Evolutionary conservation across 148 eudicot genomes (phyloP).

Genomic region (Bassia scoparia): DNA sequence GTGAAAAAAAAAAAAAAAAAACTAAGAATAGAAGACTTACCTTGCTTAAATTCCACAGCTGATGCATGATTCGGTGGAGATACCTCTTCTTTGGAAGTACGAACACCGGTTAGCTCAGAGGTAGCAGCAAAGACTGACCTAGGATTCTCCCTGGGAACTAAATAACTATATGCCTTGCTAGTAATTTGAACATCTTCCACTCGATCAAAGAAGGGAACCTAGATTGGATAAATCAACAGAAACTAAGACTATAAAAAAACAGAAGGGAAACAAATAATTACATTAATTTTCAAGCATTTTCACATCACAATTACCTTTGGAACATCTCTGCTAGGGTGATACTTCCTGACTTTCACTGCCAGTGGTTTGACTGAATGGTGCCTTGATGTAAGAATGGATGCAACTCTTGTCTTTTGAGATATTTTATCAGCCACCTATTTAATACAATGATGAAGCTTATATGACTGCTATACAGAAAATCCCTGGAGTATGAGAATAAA

Average conservation of each 20-base stretch:
- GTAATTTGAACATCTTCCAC: constrained; percentile 25
- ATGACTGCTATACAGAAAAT: background rate
- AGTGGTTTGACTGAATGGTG: constrained; percentile 35
- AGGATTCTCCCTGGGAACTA: constrained; percentile 53
- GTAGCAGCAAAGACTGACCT: constrained; percentile 35
- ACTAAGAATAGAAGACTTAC: constrained; percentile 1
- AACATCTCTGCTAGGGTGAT: constrained; percentile 39
- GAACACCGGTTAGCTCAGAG: constrained; percentile 21
- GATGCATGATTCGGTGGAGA: constrained; percentile 19
- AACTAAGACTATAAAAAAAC: background rate
- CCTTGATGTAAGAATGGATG: constrained; percentile 39
- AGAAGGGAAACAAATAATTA: background rate
- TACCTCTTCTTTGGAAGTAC: constrained; percentile 18
- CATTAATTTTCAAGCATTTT: background rate
- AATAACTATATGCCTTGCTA: constrained; percentile 21
- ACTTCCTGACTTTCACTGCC: constrained; percentile 38
- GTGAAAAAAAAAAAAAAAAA: background rate
- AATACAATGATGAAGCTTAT: constrained; percentile 14
- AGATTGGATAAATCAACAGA: background rate
- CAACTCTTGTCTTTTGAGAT: constrained; percentile 35
- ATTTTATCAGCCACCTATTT: constrained; percentile 46
- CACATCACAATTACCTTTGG: constrained; percentile 47
- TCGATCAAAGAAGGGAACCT: constrained; percentile 51
- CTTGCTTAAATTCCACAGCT: constrained; percentile 12
- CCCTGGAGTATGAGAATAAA: background rate